A percentile compares a stretch with the other conserved stretches of the same genome.
phyloP scores from a whole-genome alignment of 192 early-diverging fungal genomes.

The Backusella tarrabulga region DNA sequence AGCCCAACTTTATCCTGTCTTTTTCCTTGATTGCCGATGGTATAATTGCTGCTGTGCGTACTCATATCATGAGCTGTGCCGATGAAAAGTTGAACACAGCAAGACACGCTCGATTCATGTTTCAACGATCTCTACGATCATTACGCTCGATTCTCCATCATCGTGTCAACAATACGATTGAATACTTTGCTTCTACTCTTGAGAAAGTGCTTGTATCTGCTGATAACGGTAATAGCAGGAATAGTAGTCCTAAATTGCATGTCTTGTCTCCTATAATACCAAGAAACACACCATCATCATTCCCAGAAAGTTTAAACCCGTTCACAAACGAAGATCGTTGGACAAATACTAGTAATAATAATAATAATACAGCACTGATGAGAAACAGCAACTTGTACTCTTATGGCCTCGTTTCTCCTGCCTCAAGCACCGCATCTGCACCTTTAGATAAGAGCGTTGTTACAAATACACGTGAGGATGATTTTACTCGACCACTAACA shows the following conservation, averaged over 20 bases:
- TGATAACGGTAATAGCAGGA: neutral
- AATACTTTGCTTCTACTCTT: neutral
- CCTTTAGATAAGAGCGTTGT: neutral
- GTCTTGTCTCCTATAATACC: constrained; percentile 5
- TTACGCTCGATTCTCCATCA: constrained; percentile 10
- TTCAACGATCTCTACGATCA: constrained; percentile 17
- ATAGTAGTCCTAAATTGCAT: constrained; percentile 4
- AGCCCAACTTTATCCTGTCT: constrained; percentile 14
- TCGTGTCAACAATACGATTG: neutral
- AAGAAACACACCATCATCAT: neutral
- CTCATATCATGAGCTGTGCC: constrained; percentile 13
- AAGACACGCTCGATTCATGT: constrained; percentile 21
- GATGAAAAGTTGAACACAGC: neutral
- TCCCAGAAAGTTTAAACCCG: neutral
- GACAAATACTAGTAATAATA: neutral
- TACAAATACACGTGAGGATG: neutral
- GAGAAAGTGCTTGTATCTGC: neutral
- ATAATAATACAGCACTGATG: neutral
- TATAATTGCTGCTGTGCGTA: constrained; percentile 6
- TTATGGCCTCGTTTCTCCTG: constrained; percentile 7
- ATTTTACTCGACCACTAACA: neutral
- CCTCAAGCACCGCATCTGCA: neutral
- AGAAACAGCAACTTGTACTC: neutral
- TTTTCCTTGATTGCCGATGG: neutral
- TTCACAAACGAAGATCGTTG: neutral